These are phyloP conservation scores for Calonectria hawksworthii DNA, from an alignment of 2,329 filamentous ascomycete species.

Conservation along the genomic window DNA sequence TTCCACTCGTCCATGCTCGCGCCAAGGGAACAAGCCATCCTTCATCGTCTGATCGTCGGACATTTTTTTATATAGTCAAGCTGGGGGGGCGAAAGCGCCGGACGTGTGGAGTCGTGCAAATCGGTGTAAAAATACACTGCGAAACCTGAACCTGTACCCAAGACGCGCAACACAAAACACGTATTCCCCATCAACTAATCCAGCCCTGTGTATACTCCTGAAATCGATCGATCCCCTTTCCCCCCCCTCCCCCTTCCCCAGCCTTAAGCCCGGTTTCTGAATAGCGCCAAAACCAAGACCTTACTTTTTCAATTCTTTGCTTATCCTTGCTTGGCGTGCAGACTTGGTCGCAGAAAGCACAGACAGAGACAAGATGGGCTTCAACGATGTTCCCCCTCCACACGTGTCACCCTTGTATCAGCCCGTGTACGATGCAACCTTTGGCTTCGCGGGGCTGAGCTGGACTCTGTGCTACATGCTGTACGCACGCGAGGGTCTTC, in stretches of 20 bases:
- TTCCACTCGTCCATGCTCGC: background rate
- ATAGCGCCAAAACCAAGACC: background rate
- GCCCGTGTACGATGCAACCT: slow-evolving; percentile 24
- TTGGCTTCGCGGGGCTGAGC: slow-evolving; percentile 21
- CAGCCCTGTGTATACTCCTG: no score
- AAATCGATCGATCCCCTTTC: background rate
- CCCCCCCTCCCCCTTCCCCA: background rate
- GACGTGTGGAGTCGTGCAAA: background rate
- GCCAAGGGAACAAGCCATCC: background rate
- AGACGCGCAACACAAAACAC: background rate
- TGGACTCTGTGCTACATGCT: slow-evolving; percentile 28
- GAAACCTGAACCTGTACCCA: background rate
- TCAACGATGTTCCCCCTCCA: slow-evolving; percentile 24
- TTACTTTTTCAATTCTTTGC: background rate
- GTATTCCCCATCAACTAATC: background rate
- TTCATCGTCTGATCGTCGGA: background rate
- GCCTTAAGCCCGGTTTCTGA: background rate
- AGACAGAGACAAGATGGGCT: slow-evolving; percentile 19
- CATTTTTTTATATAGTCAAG: background rate
- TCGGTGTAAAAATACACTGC: background rate
- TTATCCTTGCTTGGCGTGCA: background rate
- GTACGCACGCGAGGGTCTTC: slow-evolving; percentile 14
- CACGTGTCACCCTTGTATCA: slow-evolving; percentile 21
- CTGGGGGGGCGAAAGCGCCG: background rate
- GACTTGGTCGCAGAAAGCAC: background rate